A percentile compares a stretch with the other conserved stretches of the same genome.
Evolutionary conservation across 164 flowering plant genomes (phyloP).

Genomic region (Vitis rupestris): DNA sequence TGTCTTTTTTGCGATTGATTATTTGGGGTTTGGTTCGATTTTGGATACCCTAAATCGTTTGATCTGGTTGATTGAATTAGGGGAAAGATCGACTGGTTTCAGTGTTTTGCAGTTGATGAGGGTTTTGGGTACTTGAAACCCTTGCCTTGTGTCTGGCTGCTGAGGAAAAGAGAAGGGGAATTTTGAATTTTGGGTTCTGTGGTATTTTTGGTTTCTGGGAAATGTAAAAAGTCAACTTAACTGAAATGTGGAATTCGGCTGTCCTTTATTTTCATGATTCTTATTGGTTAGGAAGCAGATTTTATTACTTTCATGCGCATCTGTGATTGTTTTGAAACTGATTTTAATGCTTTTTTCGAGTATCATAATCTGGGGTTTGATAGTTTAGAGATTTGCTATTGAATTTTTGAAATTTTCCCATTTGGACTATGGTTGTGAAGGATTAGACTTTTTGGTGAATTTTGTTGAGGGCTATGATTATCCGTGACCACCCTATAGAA

Average conservation of each 20-base stretch:
- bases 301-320: not conserved
- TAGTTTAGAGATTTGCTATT: not conserved
- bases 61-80: conserved; percentile 3
- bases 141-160: not conserved
- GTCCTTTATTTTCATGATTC: too few species aligned
- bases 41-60: not conserved
- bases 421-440: not conserved
- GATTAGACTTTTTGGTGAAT: not conserved
- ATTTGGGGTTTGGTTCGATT: not conserved
- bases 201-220: not conserved
- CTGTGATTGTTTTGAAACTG: not conserved
- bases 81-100: not conserved
- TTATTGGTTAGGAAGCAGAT: too few species aligned
- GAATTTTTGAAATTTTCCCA: not conserved
- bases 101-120: not conserved
- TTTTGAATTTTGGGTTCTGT: not conserved
- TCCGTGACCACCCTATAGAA: not conserved
- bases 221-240: too few species aligned
- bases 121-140: not conserved
- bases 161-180: not conserved
- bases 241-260: too few species aligned
- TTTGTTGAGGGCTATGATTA: not conserved
- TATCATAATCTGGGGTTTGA: not conserved
- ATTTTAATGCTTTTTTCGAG: not conserved
- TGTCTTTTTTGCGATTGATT: not conserved